Conservation (phyloP, 768 basidiomycete genomes). For the Serendipita sp. region DNA sequence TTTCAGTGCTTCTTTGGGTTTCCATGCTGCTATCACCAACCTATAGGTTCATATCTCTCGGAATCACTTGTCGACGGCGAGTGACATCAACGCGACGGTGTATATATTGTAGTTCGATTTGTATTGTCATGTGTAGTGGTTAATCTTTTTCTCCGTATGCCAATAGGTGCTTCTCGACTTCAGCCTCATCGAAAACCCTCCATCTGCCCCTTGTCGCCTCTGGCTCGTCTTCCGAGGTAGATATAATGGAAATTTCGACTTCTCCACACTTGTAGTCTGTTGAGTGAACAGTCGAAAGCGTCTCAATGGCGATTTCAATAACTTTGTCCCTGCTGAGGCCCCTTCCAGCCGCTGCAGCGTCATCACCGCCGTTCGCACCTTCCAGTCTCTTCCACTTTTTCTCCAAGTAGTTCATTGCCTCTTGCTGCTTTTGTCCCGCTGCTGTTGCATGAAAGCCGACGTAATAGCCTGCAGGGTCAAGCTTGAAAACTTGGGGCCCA, state of each 20-base stretch:
- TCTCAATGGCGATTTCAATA: conserved; percentile 93
- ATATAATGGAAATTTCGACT: conserved; percentile 91
- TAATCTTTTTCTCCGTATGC: conserved; percentile 86
- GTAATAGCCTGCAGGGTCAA: conserved; percentile 97
- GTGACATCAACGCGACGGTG: background rate
- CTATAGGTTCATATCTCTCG: background rate
- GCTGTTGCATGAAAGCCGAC: conserved; percentile 96
- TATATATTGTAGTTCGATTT: background rate
- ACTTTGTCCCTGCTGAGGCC: conserved; percentile 59
- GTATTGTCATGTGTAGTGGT: conserved; percentile 9
- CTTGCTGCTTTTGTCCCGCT: conserved; percentile 86
- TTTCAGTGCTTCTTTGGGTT: conserved; percentile 1
- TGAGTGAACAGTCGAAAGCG: conserved; percentile 82
- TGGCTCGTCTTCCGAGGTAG: conserved; percentile 53
- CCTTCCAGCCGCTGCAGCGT: conserved; percentile 59
- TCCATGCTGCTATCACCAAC: background rate
- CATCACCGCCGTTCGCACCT: conserved; percentile 58
- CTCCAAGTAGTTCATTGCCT: conserved; percentile 95
- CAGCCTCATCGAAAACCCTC: conserved; percentile 60
- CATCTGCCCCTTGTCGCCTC: conserved; percentile 46
- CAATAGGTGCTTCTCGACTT: conserved; percentile 63
- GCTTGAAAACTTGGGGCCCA: conserved; percentile 95
- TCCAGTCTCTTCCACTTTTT: conserved; percentile 97
- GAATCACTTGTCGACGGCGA: background rate
- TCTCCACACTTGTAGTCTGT: conserved; percentile 94